Conservation (phyloP, 768 basidiomycete genomes). For the Roridomyces roridus region DNA sequence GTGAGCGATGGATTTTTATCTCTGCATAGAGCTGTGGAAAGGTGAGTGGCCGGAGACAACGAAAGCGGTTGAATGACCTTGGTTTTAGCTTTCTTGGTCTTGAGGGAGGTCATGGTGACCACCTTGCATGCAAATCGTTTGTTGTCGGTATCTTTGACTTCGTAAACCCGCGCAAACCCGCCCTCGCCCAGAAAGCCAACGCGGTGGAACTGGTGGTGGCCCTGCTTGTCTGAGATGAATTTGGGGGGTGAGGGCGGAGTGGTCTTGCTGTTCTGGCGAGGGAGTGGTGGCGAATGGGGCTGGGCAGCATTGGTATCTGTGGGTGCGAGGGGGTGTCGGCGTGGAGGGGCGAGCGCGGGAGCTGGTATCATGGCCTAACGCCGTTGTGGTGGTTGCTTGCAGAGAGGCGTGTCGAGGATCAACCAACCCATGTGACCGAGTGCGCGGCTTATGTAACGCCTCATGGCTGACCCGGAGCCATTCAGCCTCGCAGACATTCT, state of each 20-base stretch:
- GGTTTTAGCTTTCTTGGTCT: conserved; percentile 96
- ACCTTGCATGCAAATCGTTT: conserved; percentile 88
- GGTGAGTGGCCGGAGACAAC: background rate
- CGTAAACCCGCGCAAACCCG: conserved; percentile 96
- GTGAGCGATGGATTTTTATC: conserved; percentile 95
- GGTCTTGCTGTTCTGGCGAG: conserved; percentile 83
- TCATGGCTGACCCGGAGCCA: background rate
- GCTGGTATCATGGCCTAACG: conserved; percentile 41
- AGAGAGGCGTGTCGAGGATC: background rate
- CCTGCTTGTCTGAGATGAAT: conserved; percentile 70
- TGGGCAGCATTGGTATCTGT: conserved; percentile 37
- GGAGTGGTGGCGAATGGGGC: conserved; percentile 65
- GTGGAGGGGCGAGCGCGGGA: conserved; percentile 30
- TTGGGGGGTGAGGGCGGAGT: conserved; percentile 82
- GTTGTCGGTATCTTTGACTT: conserved; percentile 79
- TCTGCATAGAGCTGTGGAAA: conserved; percentile 87
- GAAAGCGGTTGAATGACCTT: conserved; percentile 63
- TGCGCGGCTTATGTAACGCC: background rate
- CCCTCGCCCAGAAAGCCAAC: conserved; percentile 94
- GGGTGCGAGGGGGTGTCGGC: conserved; percentile 39
- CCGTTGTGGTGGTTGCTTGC: conserved; percentile 26
- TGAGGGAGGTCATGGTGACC: conserved; percentile 88
- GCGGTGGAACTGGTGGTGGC: conserved; percentile 63
- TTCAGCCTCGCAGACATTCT: conserved; percentile 57
- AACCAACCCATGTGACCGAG: background rate